Base-by-base conservation (phyloP, 192 early-diverging fungal genomes). In the Podila epicladia region DNA sequence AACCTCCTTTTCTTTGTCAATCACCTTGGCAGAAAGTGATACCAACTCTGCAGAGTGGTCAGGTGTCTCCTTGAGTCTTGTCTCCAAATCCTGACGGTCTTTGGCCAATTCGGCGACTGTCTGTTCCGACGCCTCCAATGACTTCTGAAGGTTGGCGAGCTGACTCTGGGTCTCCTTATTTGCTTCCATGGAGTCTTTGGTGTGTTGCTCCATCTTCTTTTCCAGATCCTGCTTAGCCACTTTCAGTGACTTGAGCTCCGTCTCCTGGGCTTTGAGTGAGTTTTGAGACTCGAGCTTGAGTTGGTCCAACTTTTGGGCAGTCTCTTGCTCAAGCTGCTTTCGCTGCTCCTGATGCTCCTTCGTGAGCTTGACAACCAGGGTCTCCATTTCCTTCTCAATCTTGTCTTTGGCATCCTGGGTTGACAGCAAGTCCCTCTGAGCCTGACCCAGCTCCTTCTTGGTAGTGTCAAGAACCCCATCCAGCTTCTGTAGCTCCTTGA, bases 401-500 rank as follows among this genome's bases (percentile, higher is more conserved):
- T 78, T 32, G 4, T 65, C 75, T 15, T 72, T 64, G 24, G 62
- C 77, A 9, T 32, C 58, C 26, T 50, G 66, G 15, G 71, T 49
- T 12, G n/a, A 17, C 0, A 68, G 62, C 19, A 69, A 7, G 11
- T 65, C 62, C 57, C 69, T 58, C 26, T 73, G 77, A 5, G 71
- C 65, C 7, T 73, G 58, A 7, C 61, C 53, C 41, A 80, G 61
- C 31, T 73, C 49, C 26, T 26, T 58, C 59, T 65, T 80, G 12
- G 66, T 69, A 26, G 66, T 55, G 7, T 67, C 31, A 1, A 65
- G 51, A 7, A 31, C 57, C 11, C n/a, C 33, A 19, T 80, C 71
- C 17, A 67, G 35, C 28, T 80, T 80, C 38, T 80, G 70, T 7
- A 80, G 45, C n/a, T 73, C 77, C 57, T 80, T 80, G 57, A 80